phyloP scores from a whole-genome alignment of 1,284 basidiomycete species.

The Sporisorium scitamineum region DNA sequence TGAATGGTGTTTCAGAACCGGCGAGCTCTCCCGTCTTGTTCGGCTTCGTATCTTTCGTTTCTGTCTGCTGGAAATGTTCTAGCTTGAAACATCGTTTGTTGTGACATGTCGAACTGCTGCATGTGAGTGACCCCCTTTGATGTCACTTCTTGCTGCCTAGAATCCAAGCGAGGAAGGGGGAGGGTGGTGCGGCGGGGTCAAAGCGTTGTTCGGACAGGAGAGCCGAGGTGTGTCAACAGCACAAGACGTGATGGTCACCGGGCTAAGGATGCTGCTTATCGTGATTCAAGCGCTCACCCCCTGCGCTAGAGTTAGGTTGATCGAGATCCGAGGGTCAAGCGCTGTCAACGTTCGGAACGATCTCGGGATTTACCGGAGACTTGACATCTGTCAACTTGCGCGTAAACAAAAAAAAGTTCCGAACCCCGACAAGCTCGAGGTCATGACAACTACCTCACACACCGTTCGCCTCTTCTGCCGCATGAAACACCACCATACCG shows the following conservation, averaged over 20 bases:
- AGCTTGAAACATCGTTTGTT: background rate
- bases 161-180: background rate
- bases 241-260: background rate
- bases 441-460: too few relatives aligned
- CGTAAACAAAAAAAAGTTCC: too few relatives aligned
- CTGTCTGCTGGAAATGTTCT: too few relatives aligned
- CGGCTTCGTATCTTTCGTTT: background rate
- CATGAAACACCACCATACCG: too few relatives aligned
- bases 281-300: background rate
- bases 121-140: too few relatives aligned
- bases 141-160: background rate
- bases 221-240: background rate
- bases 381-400: too few relatives aligned
- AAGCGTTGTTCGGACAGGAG: background rate
- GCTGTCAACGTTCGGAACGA: too few relatives aligned
- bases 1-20: background rate
- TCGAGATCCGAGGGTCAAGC: background rate
- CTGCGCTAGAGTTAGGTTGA: background rate
- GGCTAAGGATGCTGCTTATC: background rate
- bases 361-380: too few relatives aligned
- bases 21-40: conserved; percentile 13
- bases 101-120: background rate
- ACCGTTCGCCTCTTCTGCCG: too few relatives aligned
- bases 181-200: background rate
- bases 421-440: too few relatives aligned